Base-by-base conservation (phyloP, 371 early-diverging fungal species). In the Mortierella sp. region DNA sequence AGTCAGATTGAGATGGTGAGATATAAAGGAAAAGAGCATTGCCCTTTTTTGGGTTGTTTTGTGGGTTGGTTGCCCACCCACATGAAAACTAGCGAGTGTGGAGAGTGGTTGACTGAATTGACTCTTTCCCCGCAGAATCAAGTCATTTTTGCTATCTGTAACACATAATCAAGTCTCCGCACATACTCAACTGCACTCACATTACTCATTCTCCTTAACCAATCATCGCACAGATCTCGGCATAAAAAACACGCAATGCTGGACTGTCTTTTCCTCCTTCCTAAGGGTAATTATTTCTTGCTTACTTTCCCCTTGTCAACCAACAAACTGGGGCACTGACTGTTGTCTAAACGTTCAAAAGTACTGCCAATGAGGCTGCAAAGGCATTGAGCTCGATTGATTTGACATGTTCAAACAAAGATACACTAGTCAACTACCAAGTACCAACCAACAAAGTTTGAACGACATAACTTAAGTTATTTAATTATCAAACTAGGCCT, bases 141-240 rank as follows among this genome's bases (percentile, higher is more conserved):
- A n/a, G n/a, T n/a, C 8, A 19, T 15, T 31, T 55, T 57, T 28
- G 34, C 54, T 57, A 54, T 60, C 61, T 59, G 60, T 28, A 40
- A 55, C 67, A 51, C 60, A 29, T 34, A 57, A 34, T 53, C 53
- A 53, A 53, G 29, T 3, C 40, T 17, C 57, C 59, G 32, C 59
- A 26, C 45, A 4, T 32, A 28, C 34, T n/a, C 34, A 37, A 26
- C 42, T n/a, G 51, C 70, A 69, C 61, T 69, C 71, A 70, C 42
- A 70, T 70, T 70, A 70, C 71, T 70, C 71, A 70, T 64, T 35
- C n/a, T 43, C 5, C 2, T 63, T 59, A 19, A 64, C 71, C 71
- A 70, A 70, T 70, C 71, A 70, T 64, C 71, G 49, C 35, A 6
- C 59, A 45, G 57, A 69, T 69, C 69, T 61, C 47, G 26, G 3